Conservation (phyloP, 2,329 filamentous ascomycete species). For the Calycina herbarum region DNA sequence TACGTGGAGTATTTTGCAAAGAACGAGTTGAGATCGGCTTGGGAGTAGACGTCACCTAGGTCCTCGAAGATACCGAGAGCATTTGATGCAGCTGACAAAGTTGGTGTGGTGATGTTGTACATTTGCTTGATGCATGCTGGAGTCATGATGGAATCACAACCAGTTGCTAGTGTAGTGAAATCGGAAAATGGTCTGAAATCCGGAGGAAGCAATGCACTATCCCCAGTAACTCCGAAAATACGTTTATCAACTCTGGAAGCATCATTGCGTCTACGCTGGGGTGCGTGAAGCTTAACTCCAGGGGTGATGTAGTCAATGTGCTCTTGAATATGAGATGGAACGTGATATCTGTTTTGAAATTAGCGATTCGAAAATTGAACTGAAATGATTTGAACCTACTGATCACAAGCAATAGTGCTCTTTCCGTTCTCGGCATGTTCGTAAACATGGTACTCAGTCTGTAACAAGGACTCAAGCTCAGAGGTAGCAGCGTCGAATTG, state of each 20-base stretch:
- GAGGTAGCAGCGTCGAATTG: slow-evolving; percentile 36
- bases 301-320: slow-evolving; percentile 38
- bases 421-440: slow-evolving; percentile 51
- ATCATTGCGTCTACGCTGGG: slow-evolving; percentile 42
- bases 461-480: slow-evolving; percentile 51
- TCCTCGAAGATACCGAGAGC: slow-evolving; percentile 54
- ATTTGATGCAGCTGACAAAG: slow-evolving; percentile 20
- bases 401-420: slow-evolving; percentile 35
- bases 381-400: slow-evolving; percentile 12
- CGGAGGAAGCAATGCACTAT: slow-evolving; percentile 11
- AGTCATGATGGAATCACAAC: slow-evolving; percentile 40
- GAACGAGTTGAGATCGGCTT: slow-evolving; percentile 46
- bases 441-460: slow-evolving; percentile 46
- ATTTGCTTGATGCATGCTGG: slow-evolving; percentile 44
- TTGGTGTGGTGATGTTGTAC: slow-evolving; percentile 37
- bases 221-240: slow-evolving; percentile 23
- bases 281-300: slow-evolving; percentile 40
- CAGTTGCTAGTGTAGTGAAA: slow-evolving; percentile 8
- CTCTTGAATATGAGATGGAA: slow-evolving; percentile 30
- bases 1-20: slow-evolving; percentile 36
- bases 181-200: slow-evolving; percentile 16
- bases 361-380: neutral
- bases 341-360: slow-evolving; percentile 25
- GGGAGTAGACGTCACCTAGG: slow-evolving; percentile 52
- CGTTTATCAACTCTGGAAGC: slow-evolving; percentile 20